Conservation (phyloP, 2,329 filamentous ascomycete species). For the Emergomyces orientalis region DNA sequence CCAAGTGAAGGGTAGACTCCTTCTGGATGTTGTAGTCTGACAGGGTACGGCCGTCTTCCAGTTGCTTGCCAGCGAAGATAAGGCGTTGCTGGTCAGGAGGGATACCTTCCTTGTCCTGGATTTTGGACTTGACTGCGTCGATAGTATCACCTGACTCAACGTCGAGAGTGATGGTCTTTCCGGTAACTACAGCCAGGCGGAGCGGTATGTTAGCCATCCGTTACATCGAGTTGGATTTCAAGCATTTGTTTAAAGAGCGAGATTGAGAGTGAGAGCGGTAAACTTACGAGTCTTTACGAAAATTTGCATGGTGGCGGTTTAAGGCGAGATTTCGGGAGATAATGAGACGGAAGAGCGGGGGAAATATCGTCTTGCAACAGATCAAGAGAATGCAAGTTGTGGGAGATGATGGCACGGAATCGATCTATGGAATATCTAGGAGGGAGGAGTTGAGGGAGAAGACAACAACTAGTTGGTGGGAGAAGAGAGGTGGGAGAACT, state of each 20-base stretch:
- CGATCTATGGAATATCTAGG: constrained; percentile 5
- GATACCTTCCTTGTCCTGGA: constrained; percentile 52
- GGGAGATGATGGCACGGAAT: not conserved
- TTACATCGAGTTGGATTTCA: constrained; percentile 12
- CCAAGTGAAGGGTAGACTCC: constrained; percentile 61
- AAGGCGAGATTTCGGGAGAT: constrained; percentile 3
- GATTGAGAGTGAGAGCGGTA: constrained; percentile 19
- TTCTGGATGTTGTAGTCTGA: constrained; percentile 51
- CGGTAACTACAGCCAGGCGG: constrained; percentile 43
- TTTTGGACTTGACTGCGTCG: constrained; percentile 52
- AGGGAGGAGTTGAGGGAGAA: no score
- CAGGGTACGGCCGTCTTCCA: constrained; percentile 48
- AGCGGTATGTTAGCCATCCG: constrained; percentile 24
- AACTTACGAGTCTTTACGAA: constrained; percentile 91
- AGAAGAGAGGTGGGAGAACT: no score
- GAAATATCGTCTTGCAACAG: no score
- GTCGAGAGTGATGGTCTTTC: constrained; percentile 47
- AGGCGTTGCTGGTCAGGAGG: constrained; percentile 50
- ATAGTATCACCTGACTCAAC: constrained; percentile 41
- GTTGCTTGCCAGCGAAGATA: constrained; percentile 51
- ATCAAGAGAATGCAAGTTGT: not conserved
- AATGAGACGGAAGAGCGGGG: no score
- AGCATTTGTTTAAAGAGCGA: not conserved
- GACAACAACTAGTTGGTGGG: no score
- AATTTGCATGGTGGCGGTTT: constrained; percentile 69